These are phyloP conservation scores for Entoloma clypeatum DNA, from an alignment of 1,284 basidiomycete genomes.

Conservation along the genomic window DNA sequence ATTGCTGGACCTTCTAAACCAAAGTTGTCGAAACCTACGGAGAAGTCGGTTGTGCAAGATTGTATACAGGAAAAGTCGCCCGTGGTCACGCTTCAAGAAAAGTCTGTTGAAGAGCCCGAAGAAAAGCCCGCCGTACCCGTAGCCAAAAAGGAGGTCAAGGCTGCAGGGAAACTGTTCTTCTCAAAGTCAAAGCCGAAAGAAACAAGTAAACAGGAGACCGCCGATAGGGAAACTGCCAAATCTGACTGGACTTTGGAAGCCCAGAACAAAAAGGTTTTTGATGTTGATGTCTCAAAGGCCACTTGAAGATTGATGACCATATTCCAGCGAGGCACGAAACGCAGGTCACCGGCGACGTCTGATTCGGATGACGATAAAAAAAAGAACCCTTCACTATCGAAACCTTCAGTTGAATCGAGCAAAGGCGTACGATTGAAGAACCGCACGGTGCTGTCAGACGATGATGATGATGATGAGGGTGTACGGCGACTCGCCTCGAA, in stretches of 20 bases:
- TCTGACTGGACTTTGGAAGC: slow-evolving; percentile 11
- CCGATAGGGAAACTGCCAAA: slow-evolving; percentile 16
- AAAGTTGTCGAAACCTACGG: slow-evolving; percentile 12
- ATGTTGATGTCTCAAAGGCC: neutral
- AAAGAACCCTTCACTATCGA: slow-evolving; percentile 16
- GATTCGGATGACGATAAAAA: slow-evolving; percentile 51
- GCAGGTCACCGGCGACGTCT: slow-evolving; percentile 43
- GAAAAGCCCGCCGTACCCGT: too few relatives aligned
- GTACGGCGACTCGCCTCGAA: too few relatives aligned
- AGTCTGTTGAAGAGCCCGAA: slow-evolving; percentile 22
- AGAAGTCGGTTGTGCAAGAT: slow-evolving; percentile 16
- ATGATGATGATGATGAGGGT: too few relatives aligned
- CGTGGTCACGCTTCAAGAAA: slow-evolving; percentile 21
- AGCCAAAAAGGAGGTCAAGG: too few relatives aligned
- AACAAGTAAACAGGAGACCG: slow-evolving; percentile 27
- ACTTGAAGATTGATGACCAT: slow-evolving; percentile 1
- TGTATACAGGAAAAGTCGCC: slow-evolving; percentile 16
- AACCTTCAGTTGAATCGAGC: slow-evolving; percentile 17
- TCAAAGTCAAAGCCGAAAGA: slow-evolving; percentile 56
- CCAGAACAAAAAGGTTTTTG: slow-evolving; percentile 1
- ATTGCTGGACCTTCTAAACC: slow-evolving; percentile 31
- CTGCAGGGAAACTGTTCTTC: slow-evolving; percentile 59
- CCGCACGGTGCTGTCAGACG: too few relatives aligned
- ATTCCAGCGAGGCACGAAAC: slow-evolving; percentile 52
- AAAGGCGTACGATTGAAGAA: too few relatives aligned